Evolutionary conservation across 352 stramenopile species (phyloP).

Genomic region (Phytophthora litchii): DNA sequence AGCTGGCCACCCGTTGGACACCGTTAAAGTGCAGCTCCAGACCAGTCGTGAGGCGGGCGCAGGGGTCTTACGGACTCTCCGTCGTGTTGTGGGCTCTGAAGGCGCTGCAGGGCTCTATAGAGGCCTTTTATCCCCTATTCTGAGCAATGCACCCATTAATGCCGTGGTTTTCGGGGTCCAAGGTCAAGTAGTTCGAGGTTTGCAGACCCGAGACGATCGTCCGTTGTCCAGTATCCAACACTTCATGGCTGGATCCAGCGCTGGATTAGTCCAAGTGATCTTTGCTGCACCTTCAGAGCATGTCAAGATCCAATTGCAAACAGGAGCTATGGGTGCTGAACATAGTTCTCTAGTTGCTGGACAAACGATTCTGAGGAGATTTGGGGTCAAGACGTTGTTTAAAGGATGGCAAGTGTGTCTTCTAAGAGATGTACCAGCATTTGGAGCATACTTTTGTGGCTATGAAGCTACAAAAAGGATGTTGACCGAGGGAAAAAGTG

Average conservation of each 20-base stretch:
- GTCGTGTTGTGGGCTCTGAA: slow-evolving; percentile 59
- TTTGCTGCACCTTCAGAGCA: slow-evolving; percentile 79
- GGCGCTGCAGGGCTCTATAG: slow-evolving; percentile 75
- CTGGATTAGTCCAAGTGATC: slow-evolving; percentile 69
- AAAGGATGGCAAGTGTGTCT: slow-evolving; percentile 74
- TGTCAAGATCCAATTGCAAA: slow-evolving; percentile 87
- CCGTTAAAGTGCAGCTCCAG: slow-evolving; percentile 87
- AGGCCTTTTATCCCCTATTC: slow-evolving; percentile 74
- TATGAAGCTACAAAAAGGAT: slow-evolving; percentile 74
- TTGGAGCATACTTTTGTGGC: slow-evolving; percentile 82
- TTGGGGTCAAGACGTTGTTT: slow-evolving; percentile 60
- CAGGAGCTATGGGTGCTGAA: slow-evolving; percentile 50
- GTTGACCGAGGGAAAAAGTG: slow-evolving; percentile 54
- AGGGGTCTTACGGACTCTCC: slow-evolving; percentile 56
- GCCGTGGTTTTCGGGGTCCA: slow-evolving; percentile 85
- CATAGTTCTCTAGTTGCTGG: slow-evolving; percentile 62
- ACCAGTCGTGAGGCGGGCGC: slow-evolving; percentile 40
- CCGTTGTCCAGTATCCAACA: slow-evolving; percentile 50
- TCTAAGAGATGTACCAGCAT: slow-evolving; percentile 78
- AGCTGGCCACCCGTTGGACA: slow-evolving; percentile 84
- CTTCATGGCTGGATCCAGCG: slow-evolving; percentile 60
- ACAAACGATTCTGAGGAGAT: slow-evolving; percentile 39
- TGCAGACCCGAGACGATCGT: slow-evolving; percentile 35
- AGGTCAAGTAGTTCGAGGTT: slow-evolving; percentile 50
- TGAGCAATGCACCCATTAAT: slow-evolving; percentile 88